Conservation (phyloP, 2,329 filamentous ascomycete species). For the Nigrograna mackinnonii region DNA sequence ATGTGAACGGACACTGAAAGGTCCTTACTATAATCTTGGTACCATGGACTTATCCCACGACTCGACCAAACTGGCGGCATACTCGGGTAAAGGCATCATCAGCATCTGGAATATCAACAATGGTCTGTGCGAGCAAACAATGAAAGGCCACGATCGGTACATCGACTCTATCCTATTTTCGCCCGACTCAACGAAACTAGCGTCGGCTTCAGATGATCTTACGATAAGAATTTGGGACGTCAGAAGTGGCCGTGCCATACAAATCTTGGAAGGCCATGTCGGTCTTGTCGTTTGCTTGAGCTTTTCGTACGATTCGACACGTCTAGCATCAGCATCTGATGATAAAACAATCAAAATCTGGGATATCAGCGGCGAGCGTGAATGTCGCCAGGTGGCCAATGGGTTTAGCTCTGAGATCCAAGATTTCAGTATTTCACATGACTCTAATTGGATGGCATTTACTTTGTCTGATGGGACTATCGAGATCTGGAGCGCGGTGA, state of each 20-base stretch:
- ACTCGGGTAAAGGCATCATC: conserved; percentile 14
- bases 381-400: conserved; percentile 14
- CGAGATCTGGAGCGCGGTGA: conserved; percentile 40
- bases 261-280: conserved; percentile 12
- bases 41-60: conserved; percentile 17
- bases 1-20: conserved; percentile 16
- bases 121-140: conserved; percentile 9
- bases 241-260: conserved; percentile 49
- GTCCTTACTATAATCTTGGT: conserved; percentile 7
- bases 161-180: conserved; percentile 23
- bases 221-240: conserved; percentile 21
- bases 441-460: conserved; percentile 17
- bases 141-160: conserved; percentile 15
- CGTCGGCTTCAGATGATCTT: conserved; percentile 16
- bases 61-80: conserved; percentile 16
- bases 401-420: conserved; percentile 10
- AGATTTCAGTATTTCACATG: conserved; percentile 23
- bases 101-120: conserved; percentile 18
- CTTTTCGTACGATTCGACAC: conserved; percentile 16
- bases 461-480: conserved; percentile 15
- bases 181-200: conserved; percentile 15
- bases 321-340: conserved; percentile 18
- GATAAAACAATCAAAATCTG: conserved; percentile 19
- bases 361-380: conserved; percentile 12
- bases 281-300: background rate